Evolutionary conservation across 805 yeast species (phyloP), one percentile per base, ranked within the genome.

Genomic region (Saccharomycopsis sp.): DNA sequence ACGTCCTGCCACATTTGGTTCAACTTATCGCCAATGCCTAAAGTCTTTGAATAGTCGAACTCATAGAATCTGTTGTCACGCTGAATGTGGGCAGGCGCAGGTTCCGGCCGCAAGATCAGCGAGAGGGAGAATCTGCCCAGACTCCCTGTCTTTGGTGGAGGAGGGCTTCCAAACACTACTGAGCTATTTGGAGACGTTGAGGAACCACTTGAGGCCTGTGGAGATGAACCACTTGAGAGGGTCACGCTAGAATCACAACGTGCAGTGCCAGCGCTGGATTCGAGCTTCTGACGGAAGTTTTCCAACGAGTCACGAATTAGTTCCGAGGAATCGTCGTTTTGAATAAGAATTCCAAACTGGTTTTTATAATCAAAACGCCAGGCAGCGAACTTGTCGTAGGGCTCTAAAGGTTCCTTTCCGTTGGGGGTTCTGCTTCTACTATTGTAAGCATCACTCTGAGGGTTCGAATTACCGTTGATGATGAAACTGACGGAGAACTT

Each of bases 401-500:
- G 5, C 37, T 29, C 37, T 12, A 29, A 7, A 29, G 37, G 12
- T 12, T 29, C 37, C 12, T 29, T 29, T 5, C 37, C 37, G 12
- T 29, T 29, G n/a, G n/a, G n/a, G n/a, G n/a, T n/a, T n/a, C n/a
- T n/a, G n/a, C n/a, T n/a, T n/a, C n/a, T n/a, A n/a, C n/a, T n/a
- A n/a, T n/a, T n/a, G n/a, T n/a, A n/a, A n/a, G n/a, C n/a, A n/a
- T n/a, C n/a, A n/a, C n/a, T n/a, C n/a, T n/a, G n/a, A n/a, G n/a
- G n/a, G n/a, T n/a, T n/a, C n/a, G 37, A 29, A 29, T 12, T 29
- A 29, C 51, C 54, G 34, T 66, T 68, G 56, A 66, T 62, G 50
- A 67, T 67, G 53, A 65, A 66, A 2, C 65, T 60, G 16, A 68
- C 70, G 0, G 67, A 65, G 34, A 68, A 66, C 58, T 67, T 65